Base-by-base conservation (phyloP, 2,329 filamentous ascomycete genomes). In the Exutisphaerella laricina region DNA sequence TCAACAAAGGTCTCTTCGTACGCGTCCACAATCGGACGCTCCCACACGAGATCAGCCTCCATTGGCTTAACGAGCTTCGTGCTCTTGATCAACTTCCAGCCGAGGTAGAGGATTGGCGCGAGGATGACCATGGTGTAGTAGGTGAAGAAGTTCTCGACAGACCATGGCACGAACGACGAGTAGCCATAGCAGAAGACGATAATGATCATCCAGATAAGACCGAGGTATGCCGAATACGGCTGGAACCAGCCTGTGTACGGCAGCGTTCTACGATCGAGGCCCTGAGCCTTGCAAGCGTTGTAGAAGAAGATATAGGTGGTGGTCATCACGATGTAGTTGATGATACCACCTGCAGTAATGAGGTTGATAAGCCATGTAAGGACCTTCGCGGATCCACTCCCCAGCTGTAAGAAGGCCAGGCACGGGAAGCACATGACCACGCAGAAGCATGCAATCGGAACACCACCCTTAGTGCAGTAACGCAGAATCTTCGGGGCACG, bases 71-170 rank as follows among this genome's bases (percentile, higher is more conserved):
- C 67, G 39, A 77, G 66, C 48, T 68, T 72, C 2, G 81, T 85
- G 38, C 66, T 67, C 66, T 82, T 78, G 59, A 80, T 14, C 0
- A 85, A 3, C 65, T 85, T 86, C 80, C 80, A 86, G 55, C 68
- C 67, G 26, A 73, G 37, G 60, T 72, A 84, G 3, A 78, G 60
- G 22, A 76, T 54, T 2, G 72, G 70, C 0, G 72, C 70, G 13
- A 80, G 61, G 10, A 79, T 60, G 43, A 74, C 66, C 73, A 79
- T 78, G 21, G 71, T 73, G 60, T 77, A 79, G 63, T 74, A 74
- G 7, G 68, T 57, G 58, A 66, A 68, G 52, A 68, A 68, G 23
- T 56, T 64, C 3, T 69, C 39, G 2, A 61, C 64, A 9, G 62
- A 60, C 70, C 64, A 72, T 0, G 68, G 68, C 43, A 31, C 38